Base-by-base conservation (phyloP, 805 yeast genomes). In the Hanseniaspora osmophila region DNA sequence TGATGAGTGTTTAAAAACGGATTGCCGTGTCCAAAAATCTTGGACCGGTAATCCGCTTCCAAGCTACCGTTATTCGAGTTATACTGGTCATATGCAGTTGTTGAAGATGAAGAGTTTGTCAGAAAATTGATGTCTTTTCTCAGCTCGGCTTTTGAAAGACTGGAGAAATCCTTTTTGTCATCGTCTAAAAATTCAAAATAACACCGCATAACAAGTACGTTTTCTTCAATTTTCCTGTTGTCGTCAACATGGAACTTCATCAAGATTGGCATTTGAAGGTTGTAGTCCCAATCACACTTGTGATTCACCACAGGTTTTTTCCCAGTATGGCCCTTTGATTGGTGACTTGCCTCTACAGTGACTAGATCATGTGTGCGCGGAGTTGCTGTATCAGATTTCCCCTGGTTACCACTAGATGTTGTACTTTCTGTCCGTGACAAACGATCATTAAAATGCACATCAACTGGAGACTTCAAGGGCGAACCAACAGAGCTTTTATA, bases 221-320 rank as follows among this genome's bases (percentile, higher is more conserved):
- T 65, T 3, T 62, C 60, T 58, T 56, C 33, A 77, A 57, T 2
- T 42, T 55, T 53, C 30, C 59, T 60, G 45, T 58, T 55, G 48
- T 51, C 65, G 51, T 60, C 69, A 0, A 69, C 63, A 5, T 66
- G 62, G 37, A 74, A 57, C 48, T 73, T 67, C 41, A 73, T 56
- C 29, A 63, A 57, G 13, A 70, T 55, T 15, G 63, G 63, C 39
- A 58, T 62, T 15, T 57, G 61, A 10, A 58, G 50, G 10, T 57
- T 47, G 51, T 70, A 66, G 39, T 67, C 63, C 74, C 82, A 76
- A 10, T 53, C 55, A 5, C 73, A 77, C 47, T 67, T 68, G 56
- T 81, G 82, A 52, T 72, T 69, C 33, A 62, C 63, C 30, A 81
- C 72, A 9, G 58, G 59, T 0, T 58, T 66, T 19, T 63, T 59